Evolutionary conservation across 2,329 filamentous ascomycete species (phyloP).

Genomic region (Dactylellina parvicollis): DNA sequence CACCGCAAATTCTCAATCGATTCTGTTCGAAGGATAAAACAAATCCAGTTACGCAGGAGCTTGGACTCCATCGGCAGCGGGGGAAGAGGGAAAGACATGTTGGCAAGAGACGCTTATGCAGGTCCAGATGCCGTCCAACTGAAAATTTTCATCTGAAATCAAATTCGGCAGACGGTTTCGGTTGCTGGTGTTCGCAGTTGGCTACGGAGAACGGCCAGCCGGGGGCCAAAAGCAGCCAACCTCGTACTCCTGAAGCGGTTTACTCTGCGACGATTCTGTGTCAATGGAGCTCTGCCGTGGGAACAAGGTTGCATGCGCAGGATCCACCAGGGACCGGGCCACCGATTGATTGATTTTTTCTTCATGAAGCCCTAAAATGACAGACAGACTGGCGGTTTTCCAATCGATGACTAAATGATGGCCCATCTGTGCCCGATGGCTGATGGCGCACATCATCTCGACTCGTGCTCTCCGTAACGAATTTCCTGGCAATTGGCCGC

Average conservation of each 20-base stretch:
- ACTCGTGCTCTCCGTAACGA: not conserved
- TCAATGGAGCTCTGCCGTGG: not conserved
- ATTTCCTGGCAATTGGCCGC: not conserved
- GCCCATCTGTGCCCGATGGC: not conserved
- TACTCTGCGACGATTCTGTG: too few relatives aligned
- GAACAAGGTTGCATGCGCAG: not conserved
- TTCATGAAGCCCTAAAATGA: constrained; percentile 11
- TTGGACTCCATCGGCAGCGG: not conserved
- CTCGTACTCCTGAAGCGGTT: too few relatives aligned
- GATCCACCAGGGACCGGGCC: constrained; percentile 42
- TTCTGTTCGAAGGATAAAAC: too few relatives aligned
- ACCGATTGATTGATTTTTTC: constrained; percentile 19
- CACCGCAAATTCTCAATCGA: too few relatives aligned
- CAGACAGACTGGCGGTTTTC: not conserved
- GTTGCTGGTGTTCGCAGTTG: constrained; percentile 16
- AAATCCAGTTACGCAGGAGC: too few relatives aligned
- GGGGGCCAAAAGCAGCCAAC: too few relatives aligned
- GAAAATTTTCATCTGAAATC: constrained; percentile 17
- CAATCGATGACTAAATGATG: constrained; percentile 20
- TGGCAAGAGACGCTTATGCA: constrained; percentile 30
- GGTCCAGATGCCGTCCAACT: constrained; percentile 4
- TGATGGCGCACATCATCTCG: not conserved
- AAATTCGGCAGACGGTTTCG: constrained; percentile 53
- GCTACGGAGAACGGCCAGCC: constrained; percentile 21
- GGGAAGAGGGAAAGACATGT: not conserved